Percentiles rank a stretch among this genome's conserved stretches.
phyloP scores from a whole-genome alignment of 2,329 filamentous ascomycete species.

The Karstenula rhodostoma region DNA sequence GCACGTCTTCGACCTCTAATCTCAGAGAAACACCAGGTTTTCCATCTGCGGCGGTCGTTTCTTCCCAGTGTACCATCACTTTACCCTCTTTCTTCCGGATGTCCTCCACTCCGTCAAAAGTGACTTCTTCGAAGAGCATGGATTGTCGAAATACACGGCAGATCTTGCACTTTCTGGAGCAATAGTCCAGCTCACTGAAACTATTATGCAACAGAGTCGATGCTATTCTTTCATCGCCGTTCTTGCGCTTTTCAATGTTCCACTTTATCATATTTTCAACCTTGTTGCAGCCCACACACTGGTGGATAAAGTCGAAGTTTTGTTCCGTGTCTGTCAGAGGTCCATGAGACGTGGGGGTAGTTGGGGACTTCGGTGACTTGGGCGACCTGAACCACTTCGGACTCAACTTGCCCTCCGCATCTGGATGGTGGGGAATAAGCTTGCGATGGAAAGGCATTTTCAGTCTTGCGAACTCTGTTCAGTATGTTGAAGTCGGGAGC shows the following conservation, averaged over 20 bases:
- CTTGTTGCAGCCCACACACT: constrained; percentile 18
- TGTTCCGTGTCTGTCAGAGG: neutral
- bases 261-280: constrained; percentile 13
- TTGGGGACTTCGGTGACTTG: constrained; percentile 1
- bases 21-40: neutral
- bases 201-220: constrained; percentile 13
- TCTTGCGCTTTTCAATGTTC: constrained; percentile 8
- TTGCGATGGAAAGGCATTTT: constrained; percentile 9
- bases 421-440: constrained; percentile 8
- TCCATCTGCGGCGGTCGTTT: constrained; percentile 2
- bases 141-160: constrained; percentile 17
- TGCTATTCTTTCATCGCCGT: neutral
- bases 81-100: constrained; percentile 1
- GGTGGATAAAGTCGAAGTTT: constrained; percentile 14
- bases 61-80: constrained; percentile 13
- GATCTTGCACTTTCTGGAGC: constrained; percentile 15
- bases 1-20: constrained; percentile 7
- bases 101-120: constrained; percentile 13
- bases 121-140: constrained; percentile 17
- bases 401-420: constrained; percentile 9
- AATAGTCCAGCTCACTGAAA: constrained; percentile 17
- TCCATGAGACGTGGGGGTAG: neutral
- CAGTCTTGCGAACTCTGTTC: neutral
- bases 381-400: constrained; percentile 9
- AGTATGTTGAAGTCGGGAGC: neutral